Base-by-base conservation (phyloP, 2,329 filamentous ascomycete genomes). In the Grosmannia huntii region DNA sequence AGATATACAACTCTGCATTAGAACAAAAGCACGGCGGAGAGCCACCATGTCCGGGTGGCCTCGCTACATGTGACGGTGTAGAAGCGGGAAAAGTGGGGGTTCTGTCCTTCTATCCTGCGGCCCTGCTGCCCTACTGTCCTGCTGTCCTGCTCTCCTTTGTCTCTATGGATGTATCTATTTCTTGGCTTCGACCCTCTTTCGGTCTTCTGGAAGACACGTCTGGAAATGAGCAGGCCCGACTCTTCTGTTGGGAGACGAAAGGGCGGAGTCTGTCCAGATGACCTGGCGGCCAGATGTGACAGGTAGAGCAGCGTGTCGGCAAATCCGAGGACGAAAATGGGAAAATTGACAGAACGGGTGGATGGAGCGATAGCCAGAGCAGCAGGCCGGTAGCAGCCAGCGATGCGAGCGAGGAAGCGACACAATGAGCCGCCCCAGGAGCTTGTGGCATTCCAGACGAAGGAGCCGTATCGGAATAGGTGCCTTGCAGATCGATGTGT, bases 211-310 rank as follows among this genome's bases (percentile, higher is more conserved):
- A 55, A 55, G 38, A 27, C 23, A 16, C 53, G 27, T 3, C 25
- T 21, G 49, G 52, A 53, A 53, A 53, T 25, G 33, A 53, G 49
- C 49, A 23, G 27, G n/a, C 48, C 48, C n/a, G 25, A 33, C 16
- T 31, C 27, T 5, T 5, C n/a, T 16, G 7, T 7, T 53, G 25
- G 11, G 21, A n/a, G 14, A 31, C 50, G 11, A 38, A 25, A 53
- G 33, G 51, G 6, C 19, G 31, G 19, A 36, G 11, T n/a, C 9
- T 21, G 52, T 12, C 33, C 33, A 53, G 21, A 14, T 53, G 52
- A 41, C 52, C 31, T 53, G 28, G 33, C 12, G n/a, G 19, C n/a
- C 50, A 36, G 56, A 59, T 55, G 19, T 62, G 60, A 62, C 7
- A 60, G 56, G 23, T 62, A 56, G 57, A 12, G 33, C 38, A 41